phyloP scores from a whole-genome alignment of 73 alveolate genomes.

The Paramecium pentaurelia region DNA sequence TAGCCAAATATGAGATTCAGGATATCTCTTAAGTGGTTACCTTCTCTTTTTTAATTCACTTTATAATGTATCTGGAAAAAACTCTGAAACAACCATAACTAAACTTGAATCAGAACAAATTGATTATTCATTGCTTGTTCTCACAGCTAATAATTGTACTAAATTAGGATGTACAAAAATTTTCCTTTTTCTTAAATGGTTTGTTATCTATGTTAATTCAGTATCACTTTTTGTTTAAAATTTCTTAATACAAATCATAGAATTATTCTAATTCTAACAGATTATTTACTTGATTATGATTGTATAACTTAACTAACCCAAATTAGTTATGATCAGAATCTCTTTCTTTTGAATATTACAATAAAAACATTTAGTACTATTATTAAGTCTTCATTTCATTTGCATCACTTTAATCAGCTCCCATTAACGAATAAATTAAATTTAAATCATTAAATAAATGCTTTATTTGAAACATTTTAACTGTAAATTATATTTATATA shows the following conservation, averaged over 20 bases:
- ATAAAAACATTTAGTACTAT: neutral
- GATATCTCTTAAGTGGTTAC: neutral
- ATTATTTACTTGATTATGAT: neutral
- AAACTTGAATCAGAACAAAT: conserved; percentile 13
- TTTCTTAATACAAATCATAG: neutral
- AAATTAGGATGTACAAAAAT: neutral
- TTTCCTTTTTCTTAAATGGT: neutral
- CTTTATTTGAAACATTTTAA: neutral
- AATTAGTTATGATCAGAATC: neutral
- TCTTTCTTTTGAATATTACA: conserved; percentile 1
- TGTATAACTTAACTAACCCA: neutral
- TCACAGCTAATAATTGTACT: neutral
- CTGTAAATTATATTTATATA: neutral
- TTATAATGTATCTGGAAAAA: neutral
- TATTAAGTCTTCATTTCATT: neutral
- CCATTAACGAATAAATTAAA: conserved; percentile 29
- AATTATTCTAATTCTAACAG: neutral
- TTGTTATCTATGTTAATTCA: neutral
- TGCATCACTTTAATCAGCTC: neutral
- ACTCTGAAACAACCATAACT: neutral
- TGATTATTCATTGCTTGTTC: neutral
- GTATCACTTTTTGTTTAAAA: neutral
- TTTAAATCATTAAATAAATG: neutral
- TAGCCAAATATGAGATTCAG: neutral
- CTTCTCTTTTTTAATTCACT: neutral